Evolutionary conservation across 2,329 filamentous ascomycete species (phyloP).

Genomic region (Bipolaris zeicola): DNA sequence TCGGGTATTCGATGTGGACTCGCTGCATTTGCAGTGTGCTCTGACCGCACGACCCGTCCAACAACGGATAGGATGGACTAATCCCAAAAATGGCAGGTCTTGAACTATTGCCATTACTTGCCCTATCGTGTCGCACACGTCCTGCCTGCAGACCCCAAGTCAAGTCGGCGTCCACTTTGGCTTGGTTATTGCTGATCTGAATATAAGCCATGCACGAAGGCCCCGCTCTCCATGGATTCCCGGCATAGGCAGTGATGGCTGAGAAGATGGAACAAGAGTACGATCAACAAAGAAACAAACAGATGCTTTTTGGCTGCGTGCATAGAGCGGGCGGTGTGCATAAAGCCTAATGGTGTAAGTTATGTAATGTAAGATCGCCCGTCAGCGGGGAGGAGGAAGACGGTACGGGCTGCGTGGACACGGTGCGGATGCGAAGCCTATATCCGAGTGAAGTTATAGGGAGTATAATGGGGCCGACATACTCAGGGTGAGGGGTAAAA

Average conservation of each 20-base stretch:
- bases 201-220: neutral
- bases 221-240: neutral
- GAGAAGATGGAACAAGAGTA: neutral
- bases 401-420: neutral
- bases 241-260: neutral
- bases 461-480: constrained; percentile 10
- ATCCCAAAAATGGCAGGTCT: constrained; percentile 6
- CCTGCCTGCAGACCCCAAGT: neutral
- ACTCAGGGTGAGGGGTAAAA: constrained; percentile 14
- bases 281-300: neutral
- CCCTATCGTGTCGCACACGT: neutral
- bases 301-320: neutral
- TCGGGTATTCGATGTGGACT: neutral
- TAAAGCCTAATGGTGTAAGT: neutral
- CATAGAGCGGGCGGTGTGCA: constrained; percentile 2
- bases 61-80: neutral
- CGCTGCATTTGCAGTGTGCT: neutral
- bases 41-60: constrained; percentile 1
- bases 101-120: constrained; percentile 5
- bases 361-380: neutral
- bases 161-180: neutral
- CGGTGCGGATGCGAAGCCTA: neutral
- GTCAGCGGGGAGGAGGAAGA: neutral
- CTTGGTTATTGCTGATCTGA: constrained; percentile 2
- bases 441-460: neutral